Base-by-base conservation (phyloP, 169 alveolate species). In the Cryptosporidium ubiquitum region DNA sequence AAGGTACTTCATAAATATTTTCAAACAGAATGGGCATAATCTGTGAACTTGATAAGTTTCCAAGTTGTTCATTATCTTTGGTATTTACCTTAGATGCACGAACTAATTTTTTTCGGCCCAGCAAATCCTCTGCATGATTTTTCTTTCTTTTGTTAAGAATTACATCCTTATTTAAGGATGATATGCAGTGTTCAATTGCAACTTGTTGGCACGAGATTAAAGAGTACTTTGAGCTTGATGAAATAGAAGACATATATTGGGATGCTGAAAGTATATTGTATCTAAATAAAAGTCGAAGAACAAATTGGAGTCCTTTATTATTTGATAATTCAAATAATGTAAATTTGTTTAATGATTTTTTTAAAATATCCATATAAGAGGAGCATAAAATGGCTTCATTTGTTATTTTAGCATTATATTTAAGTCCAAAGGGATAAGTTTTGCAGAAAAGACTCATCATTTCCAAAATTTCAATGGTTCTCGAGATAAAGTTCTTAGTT, bases 351-450 rank as follows among this genome's bases (percentile, higher is more conserved):
- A 79, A 14, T 6, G 79, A 79, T 29, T 79, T 79, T 29, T 79
- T 79, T 26, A 79, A 47, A 40, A 79, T 58, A 47, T 58, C 75
- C 68, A 79, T 42, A 55, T 79, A 79, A 26, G 75, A 39, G 14
- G 31, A 37, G 26, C 89, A 61, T 9, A 64, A 42, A 26, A 58
- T 39, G n/a, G 51, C 49, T 26, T 79, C 79, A 7, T 79, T 26
- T 40, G 79, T 79, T 12, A 64, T 40, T 26, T 16, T 58, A 3
- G 68, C 75, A 23, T 58, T 79, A 42, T 79, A 79, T 60, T 31
- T 79, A 23, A 79, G 26, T 12, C 89, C 89, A 40, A 61, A 35
- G 4, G 89, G 89, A 64, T 79, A 61, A 35, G 73, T 79, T 18
- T 79, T 64, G 12, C 68, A 58, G 51, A 79, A 58, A 6, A 79